These are phyloP conservation scores for Typha latifolia DNA, from an alignment of 176 grass and related monocot species.

Conservation along the genomic window DNA sequence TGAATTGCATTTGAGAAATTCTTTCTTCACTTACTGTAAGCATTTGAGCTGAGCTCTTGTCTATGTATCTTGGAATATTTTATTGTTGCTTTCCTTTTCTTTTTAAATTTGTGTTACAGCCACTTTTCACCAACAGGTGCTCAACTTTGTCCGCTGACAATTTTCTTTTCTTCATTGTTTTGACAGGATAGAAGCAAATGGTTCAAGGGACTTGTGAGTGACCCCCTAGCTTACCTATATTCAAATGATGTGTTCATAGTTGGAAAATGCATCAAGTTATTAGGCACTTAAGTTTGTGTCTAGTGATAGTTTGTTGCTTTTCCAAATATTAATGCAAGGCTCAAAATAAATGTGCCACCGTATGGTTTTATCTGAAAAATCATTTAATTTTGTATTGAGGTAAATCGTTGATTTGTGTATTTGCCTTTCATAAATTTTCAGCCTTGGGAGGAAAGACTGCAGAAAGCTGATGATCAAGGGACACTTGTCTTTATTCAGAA, in stretches of 20 bases:
- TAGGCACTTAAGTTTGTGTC: no score
- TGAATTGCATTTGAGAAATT: background rate
- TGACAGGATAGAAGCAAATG: conserved; percentile 77
- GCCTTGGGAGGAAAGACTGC: conserved; percentile 45
- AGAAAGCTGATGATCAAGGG: conserved; percentile 35
- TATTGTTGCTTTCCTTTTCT: conserved; percentile 1
- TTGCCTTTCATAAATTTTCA: conserved; percentile 29
- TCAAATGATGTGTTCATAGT: background rate
- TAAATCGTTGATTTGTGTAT: background rate
- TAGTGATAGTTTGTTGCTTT: no score
- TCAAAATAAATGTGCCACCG: no score
- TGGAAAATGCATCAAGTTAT: no score
- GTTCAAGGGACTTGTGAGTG: conserved; percentile 70
- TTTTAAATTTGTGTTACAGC: background rate
- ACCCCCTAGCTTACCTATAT: conserved; percentile 6
- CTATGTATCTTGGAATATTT: background rate
- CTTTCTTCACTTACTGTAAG: no score
- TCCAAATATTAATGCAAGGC: no score
- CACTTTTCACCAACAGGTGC: background rate
- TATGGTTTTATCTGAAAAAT: no score
- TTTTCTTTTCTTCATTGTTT: conserved; percentile 17
- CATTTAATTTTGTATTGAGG: no score
- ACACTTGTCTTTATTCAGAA: conserved; percentile 73
- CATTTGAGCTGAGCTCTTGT: no score
- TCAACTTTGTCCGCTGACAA: conserved; percentile 28